Evolutionary conservation across 2,329 filamentous ascomycete genomes (phyloP), one percentile per base, ranked within the genome.

Genomic region (Botrytis hyacinthi): DNA sequence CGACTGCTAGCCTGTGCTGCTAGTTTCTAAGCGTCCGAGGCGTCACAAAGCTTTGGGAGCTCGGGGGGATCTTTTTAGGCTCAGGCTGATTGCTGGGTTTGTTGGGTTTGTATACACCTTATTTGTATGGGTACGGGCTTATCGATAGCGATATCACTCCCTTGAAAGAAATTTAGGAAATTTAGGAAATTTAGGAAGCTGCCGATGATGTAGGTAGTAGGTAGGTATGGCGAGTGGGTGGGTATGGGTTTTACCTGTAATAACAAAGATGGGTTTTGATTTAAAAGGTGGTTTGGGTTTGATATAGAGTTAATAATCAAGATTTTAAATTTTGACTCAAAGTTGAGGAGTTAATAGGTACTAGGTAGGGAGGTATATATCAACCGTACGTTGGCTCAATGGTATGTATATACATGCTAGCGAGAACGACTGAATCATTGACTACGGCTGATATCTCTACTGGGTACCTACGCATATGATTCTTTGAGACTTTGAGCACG

Each of bases 81-180:
- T 46, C 35, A n/a, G 60, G 37, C 60, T 29, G 51, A 57, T 29
- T 57, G 51, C 51, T 57, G n/a, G 51, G 51, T 29, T 29, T 3
- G 59, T 26, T 22, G 29, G 57, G 32, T 22, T 35, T 22, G 20
- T n/a, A 8, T 37, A 65, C 26, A 44, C n/a, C 4, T 44, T 29
- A 20, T 40, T 37, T 16, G 35, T n/a, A 40, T 10, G 37, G 35
- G 18, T 40, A 3, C 12, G 1, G 42, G 37, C 61, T 68, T 68
- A 68, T 68, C 66, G 66, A 68, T 68, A 68, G n/a, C 48, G 46
- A 54, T 68, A 67, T 54, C 65, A 68, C 65, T 29, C 26, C 48
- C 32, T n/a, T 4, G n/a, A 5, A n/a, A 7, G 26, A 14, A 51
- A 54, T n/a, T n/a, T 54, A 26, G 12, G 37, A 14, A 51, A 54